Base-by-base conservation (phyloP, 2,329 filamentous ascomycete genomes). In the Venturia aucupariae region DNA sequence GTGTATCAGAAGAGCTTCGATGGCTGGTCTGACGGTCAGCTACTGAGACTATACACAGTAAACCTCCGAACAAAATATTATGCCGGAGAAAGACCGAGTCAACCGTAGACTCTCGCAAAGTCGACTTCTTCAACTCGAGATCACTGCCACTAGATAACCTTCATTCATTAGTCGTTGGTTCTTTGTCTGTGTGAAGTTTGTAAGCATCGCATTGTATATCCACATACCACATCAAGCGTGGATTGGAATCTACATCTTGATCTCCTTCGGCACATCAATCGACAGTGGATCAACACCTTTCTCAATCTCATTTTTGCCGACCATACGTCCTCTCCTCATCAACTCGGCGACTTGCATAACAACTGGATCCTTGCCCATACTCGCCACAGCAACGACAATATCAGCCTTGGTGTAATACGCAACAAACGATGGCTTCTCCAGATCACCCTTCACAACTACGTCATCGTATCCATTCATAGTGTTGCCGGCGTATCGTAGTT, bases 401-500 rank as follows among this genome's bases (percentile, higher is more conserved):
- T 97, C 90, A 2, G 89, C 92, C 74, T 90, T 89, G 63, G 86
- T 87, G 74, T 97, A 99, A 77, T 90, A 99, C 0, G 91, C 93
- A 6, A 88, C 86, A 72, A 96, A 99, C 72, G 91, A 92, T 66
- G 84, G 85, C 72, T 92, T 79, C 65, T 79, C 78, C 0, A 87
- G 85, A 69, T 90, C 84, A 15, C 93, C 93, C 61, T 89, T 84
- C 13, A 99, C 70, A 0, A 97, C 82, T 4, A 97, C 72, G 70
- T 95, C 92, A 72, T 99, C 94, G 79, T 85, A 97, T 63, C 85
- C 84, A 30, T 22, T 38, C 0, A 81, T 77, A 0, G 92, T 91
- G 78, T 93, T 94, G 15, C 94, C 94, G 72, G 92, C 96, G 80
- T 99, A 99, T 57, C 94, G 85, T 70, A 99, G 77, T 77, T 99